Evolutionary conservation across 352 stramenopile species (phyloP).

Genomic region (Globisporangium mamillatum): DNA sequence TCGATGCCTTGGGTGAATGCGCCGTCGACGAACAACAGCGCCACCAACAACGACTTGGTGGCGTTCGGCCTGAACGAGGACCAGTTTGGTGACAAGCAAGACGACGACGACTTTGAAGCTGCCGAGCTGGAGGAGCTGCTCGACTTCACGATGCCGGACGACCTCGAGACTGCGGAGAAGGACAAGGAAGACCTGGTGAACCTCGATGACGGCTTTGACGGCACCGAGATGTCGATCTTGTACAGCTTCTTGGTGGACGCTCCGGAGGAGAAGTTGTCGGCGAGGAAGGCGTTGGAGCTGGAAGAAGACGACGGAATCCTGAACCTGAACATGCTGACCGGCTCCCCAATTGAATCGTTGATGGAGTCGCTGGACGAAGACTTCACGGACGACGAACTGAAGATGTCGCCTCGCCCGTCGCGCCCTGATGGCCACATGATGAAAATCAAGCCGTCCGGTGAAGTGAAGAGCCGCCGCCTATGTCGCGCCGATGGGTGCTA

Average conservation of each 20-base stretch:
- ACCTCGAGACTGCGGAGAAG: constrained; percentile 49
- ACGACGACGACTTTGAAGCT: constrained; percentile 47
- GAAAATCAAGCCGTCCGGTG: constrained; percentile 25
- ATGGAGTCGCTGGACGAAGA: constrained; percentile 74
- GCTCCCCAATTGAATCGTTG: constrained; percentile 60
- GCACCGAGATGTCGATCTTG: constrained; percentile 84
- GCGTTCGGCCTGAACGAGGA: constrained; percentile 35
- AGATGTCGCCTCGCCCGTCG: constrained; percentile 42
- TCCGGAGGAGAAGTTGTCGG: constrained; percentile 53
- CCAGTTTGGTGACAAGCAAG: constrained; percentile 26
- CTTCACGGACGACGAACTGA: constrained; percentile 69
- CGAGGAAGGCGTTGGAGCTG: constrained; percentile 34
- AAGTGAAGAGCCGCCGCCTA: constrained; percentile 63
- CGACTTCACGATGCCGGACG: constrained; percentile 71
- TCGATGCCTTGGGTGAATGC: constrained; percentile 31
- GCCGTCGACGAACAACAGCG: constrained; percentile 9
- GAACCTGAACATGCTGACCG: constrained; percentile 72
- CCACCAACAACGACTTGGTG: constrained; percentile 33
- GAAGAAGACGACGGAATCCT: constrained; percentile 68
- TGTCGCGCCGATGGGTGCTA: constrained; percentile 78
- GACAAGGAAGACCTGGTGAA: constrained; percentile 77
- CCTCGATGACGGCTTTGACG: constrained; percentile 80
- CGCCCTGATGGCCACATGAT: constrained; percentile 23
- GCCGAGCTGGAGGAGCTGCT: constrained; percentile 72
- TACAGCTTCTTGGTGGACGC: constrained; percentile 84